A percentile compares a stretch with the other conserved stretches of the same genome.
These are phyloP conservation scores for Tricladium varicosporioides DNA, from an alignment of 2,329 filamentous ascomycete species.

Conservation along the genomic window DNA sequence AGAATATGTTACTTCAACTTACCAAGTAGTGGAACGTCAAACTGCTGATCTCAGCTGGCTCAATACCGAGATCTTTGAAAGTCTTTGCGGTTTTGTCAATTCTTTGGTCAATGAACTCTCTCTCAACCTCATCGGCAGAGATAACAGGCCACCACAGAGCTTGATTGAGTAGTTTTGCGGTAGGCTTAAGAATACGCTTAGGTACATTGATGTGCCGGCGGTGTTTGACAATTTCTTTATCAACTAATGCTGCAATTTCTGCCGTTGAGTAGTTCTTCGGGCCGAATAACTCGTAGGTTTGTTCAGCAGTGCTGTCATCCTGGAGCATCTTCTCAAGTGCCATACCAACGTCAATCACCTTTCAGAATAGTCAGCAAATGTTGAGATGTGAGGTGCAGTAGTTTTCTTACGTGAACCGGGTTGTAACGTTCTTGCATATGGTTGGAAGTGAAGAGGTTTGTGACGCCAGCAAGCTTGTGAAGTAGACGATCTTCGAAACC, in stretches of 20 bases:
- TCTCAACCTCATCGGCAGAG: conserved; percentile 82
- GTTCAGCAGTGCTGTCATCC: conserved; percentile 83
- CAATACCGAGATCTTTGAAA: conserved; percentile 88
- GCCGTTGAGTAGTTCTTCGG: conserved; percentile 88
- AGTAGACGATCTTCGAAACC: conserved; percentile 93
- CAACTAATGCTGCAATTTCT: conserved; percentile 83
- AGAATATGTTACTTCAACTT: conserved; percentile 38
- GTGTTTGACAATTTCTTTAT: conserved; percentile 88
- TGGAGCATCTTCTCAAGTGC: conserved; percentile 88
- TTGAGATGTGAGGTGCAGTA: not conserved
- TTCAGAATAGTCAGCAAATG: conserved; percentile 11
- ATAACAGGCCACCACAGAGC: conserved; percentile 84
- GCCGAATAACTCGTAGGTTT: conserved; percentile 94
- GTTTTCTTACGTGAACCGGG: conserved; percentile 75
- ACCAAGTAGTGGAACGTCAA: conserved; percentile 94
- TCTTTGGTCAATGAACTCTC: conserved; percentile 88
- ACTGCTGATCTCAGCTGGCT: conserved; percentile 80
- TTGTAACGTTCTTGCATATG: conserved; percentile 88
- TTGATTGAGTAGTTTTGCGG: conserved; percentile 74
- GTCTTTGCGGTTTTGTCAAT: conserved; percentile 93
- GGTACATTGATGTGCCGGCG: conserved; percentile 90
- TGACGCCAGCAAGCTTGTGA: conserved; percentile 75
- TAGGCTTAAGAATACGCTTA: conserved; percentile 73
- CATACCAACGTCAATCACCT: conserved; percentile 86
- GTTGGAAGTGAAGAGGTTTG: conserved; percentile 86